These are phyloP conservation scores for Pseudogymnoascus sp. DNA, from an alignment of 2,329 filamentous ascomycete genomes.

Conservation along the genomic window DNA sequence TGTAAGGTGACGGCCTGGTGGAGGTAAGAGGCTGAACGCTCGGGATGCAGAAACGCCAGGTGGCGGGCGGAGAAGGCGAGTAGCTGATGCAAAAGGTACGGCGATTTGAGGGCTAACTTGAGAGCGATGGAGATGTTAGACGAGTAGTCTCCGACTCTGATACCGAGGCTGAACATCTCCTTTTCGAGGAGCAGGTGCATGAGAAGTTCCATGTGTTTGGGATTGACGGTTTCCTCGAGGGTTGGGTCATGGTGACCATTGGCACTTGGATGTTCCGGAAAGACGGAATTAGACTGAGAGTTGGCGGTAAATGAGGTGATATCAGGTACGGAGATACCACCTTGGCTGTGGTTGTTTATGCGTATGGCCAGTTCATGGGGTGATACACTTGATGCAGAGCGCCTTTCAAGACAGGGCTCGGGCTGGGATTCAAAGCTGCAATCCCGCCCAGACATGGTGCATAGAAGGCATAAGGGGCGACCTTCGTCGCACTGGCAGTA, in stretches of 20 bases:
- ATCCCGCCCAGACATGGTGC: constrained; percentile 22
- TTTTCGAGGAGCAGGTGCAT: constrained; percentile 23
- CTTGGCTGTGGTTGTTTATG: neutral
- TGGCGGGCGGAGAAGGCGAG: constrained; percentile 32
- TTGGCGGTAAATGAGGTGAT: too few relatives aligned
- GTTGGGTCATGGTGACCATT: neutral
- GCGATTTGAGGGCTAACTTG: constrained; percentile 20
- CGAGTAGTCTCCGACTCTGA: constrained; percentile 16
- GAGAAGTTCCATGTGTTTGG: constrained; percentile 30
- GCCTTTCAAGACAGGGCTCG: neutral
- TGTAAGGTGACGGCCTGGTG: constrained; percentile 26
- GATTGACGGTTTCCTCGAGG: constrained; percentile 22
- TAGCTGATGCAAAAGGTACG: constrained; percentile 31
- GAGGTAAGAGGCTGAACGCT: constrained; percentile 19
- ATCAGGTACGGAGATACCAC: neutral
- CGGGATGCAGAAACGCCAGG: constrained; percentile 24
- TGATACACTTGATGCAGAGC: constrained; percentile 6
- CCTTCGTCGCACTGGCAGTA: constrained; percentile 24
- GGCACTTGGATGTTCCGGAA: neutral
- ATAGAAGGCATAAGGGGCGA: constrained; percentile 24
- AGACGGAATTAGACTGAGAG: neutral
- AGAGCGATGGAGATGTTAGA: constrained; percentile 19
- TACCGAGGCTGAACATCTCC: constrained; percentile 23
- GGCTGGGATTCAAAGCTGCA: constrained; percentile 20
- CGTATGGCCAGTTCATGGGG: neutral